Conservation (phyloP, 208 protist species). For the Lotmaria passim region DNA sequence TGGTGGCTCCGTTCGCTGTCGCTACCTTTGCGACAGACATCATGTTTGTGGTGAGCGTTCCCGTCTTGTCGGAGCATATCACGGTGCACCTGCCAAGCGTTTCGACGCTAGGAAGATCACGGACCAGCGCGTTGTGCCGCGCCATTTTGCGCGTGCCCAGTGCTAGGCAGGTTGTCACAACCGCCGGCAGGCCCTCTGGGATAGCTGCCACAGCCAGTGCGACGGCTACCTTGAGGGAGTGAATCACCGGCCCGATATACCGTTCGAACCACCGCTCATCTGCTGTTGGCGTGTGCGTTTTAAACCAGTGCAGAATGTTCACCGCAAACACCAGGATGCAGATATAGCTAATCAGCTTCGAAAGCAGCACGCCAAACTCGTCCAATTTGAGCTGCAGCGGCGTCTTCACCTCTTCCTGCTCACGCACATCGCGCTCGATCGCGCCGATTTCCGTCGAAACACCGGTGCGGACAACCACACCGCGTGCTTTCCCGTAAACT, state of each 20-base stretch:
- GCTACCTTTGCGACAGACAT: constrained; percentile 93
- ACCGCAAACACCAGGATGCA: constrained; percentile 91
- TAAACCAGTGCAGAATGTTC: constrained; percentile 87
- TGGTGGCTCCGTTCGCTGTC: constrained; percentile 35
- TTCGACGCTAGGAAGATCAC: constrained; percentile 96
- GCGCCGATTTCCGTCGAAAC: constrained; percentile 92
- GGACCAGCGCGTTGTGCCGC: constrained; percentile 94
- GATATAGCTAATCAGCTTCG: constrained; percentile 90
- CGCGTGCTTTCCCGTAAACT: constrained; percentile 88
- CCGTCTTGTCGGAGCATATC: constrained; percentile 99
- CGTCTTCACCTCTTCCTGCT: constrained; percentile 91
- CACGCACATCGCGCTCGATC: constrained; percentile 89
- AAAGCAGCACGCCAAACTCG: constrained; percentile 94
- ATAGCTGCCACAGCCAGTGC: constrained; percentile 98
- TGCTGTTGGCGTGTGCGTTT: constrained; percentile 70
- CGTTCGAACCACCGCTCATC: constrained; percentile 62
- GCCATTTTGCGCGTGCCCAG: constrained; percentile 97
- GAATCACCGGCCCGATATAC: constrained; percentile 67
- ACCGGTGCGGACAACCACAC: constrained; percentile 95
- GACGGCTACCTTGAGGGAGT: constrained; percentile 97
- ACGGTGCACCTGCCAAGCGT: constrained; percentile 97
- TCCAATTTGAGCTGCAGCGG: constrained; percentile 97
- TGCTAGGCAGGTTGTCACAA: constrained; percentile 96
- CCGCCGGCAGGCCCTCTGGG: constrained; percentile 97
- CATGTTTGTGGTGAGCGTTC: constrained; percentile 98